phyloP scores from a whole-genome alignment of 352 stramenopile species.

The Thraustotheca clavata region DNA sequence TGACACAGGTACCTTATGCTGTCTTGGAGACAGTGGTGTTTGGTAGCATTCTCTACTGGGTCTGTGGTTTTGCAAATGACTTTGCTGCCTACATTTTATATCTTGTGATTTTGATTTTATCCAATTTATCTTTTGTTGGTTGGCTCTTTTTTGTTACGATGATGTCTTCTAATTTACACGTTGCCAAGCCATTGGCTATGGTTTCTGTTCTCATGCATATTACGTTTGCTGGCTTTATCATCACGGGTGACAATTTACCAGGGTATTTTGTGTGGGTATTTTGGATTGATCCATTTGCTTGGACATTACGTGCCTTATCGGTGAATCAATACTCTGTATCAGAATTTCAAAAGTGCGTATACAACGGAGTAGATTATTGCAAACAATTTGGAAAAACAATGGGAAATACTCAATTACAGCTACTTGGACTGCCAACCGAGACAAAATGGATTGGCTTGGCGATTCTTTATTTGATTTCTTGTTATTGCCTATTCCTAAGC shows the following conservation, averaged over 20 bases:
- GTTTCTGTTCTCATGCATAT: conserved; percentile 55
- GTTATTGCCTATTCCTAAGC: conserved; percentile 36
- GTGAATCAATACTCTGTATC: conserved; percentile 19
- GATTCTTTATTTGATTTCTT: conserved; percentile 41
- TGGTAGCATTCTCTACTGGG: conserved; percentile 70
- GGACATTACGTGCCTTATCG: conserved; percentile 11
- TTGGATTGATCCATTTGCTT: conserved; percentile 22
- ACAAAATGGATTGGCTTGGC: conserved; percentile 47
- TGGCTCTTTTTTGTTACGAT: conserved; percentile 63
- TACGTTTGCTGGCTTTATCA: conserved; percentile 26
- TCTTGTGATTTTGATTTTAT: conserved; percentile 25
- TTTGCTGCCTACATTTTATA: conserved; percentile 33
- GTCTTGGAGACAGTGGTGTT: conserved; percentile 62
- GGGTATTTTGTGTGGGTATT: conserved; percentile 21
- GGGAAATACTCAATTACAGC: conserved; percentile 38
- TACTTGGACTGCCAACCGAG: conserved; percentile 42
- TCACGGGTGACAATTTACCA: conserved; percentile 22
- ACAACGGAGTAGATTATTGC: conserved; percentile 27
- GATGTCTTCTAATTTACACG: conserved; percentile 32
- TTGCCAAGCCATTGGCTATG: conserved; percentile 54
- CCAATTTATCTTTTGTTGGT: conserved; percentile 23
- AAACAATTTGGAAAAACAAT: conserved; percentile 26
- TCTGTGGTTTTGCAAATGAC: conserved; percentile 44
- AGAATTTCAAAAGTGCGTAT: conserved; percentile 15
- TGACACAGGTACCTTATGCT: conserved; percentile 33